Percentiles rank a stretch among this genome's conserved stretches.
Evolutionary conservation across 352 stramenopile genomes (phyloP).

Genomic region (Pilasporangium apinafurcum): DNA sequence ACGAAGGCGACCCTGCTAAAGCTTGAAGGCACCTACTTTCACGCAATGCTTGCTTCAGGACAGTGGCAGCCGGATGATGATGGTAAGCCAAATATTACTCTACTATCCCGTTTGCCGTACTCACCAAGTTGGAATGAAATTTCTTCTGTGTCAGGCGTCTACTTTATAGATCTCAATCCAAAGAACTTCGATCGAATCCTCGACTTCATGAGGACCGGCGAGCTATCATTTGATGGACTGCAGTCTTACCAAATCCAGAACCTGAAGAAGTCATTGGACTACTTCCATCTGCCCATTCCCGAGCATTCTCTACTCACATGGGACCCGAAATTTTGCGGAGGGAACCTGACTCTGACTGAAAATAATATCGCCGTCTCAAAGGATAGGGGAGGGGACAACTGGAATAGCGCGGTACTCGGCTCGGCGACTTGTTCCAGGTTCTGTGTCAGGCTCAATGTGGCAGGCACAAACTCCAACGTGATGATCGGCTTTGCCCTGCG

Average conservation of each 20-base stretch:
- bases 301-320: background rate
- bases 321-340: background rate
- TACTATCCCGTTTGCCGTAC: background rate
- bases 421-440: too few relatives aligned
- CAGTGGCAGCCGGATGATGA: constrained; percentile 3
- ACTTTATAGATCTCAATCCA: background rate
- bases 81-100: too few relatives aligned
- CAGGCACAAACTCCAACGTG: too few relatives aligned
- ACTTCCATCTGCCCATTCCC: background rate
- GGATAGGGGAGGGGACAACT: too few relatives aligned
- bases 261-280: background rate
- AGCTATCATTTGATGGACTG: background rate
- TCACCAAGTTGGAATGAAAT: background rate
- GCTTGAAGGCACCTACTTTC: constrained; percentile 10
- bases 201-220: background rate
- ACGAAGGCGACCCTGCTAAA: constrained; percentile 5
- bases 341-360: too few relatives aligned
- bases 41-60: constrained; percentile 8
- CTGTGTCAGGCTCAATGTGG: too few relatives aligned
- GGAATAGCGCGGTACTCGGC: too few relatives aligned
- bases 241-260: background rate
- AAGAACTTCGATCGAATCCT: background rate
- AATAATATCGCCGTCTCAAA: too few relatives aligned
- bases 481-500: too few relatives aligned
- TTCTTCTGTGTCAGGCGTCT: background rate